These are phyloP conservation scores for Aspergillus transmontanensis DNA, from an alignment of 2,329 filamentous ascomycete species.

Conservation along the genomic window DNA sequence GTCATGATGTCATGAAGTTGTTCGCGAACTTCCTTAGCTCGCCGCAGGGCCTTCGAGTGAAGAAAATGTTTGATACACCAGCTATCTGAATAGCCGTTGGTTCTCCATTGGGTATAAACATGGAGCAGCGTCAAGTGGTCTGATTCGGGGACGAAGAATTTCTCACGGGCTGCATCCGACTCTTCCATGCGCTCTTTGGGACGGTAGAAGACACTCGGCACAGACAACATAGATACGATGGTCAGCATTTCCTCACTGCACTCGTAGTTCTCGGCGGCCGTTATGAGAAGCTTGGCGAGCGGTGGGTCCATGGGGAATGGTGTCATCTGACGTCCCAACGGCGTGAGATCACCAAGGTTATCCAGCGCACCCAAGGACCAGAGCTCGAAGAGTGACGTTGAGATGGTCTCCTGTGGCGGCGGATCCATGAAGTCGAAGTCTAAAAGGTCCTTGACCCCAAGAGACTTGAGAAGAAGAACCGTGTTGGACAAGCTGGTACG, in stretches of 20 bases:
- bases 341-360: conserved; percentile 88
- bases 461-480: conserved; percentile 87
- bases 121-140: conserved; percentile 95
- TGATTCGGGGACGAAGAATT: conserved; percentile 97
- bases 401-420: conserved; percentile 95
- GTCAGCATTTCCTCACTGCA: conserved; percentile 98
- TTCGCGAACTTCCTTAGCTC: conserved; percentile 91
- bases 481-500: conserved; percentile 95
- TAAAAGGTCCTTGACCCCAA: conserved; percentile 89
- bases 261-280: conserved; percentile 80
- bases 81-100: conserved; percentile 83
- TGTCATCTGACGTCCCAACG: conserved; percentile 89
- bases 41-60: conserved; percentile 88
- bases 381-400: conserved; percentile 93
- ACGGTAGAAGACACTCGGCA: conserved; percentile 94
- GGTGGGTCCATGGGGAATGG: conserved; percentile 98
- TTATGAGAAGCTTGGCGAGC: conserved; percentile 91
- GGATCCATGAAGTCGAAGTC: conserved; percentile 99
- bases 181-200: conserved; percentile 97
- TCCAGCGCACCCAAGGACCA: conserved; percentile 94
- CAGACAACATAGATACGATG: conserved; percentile 96
- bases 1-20: conserved; percentile 94
- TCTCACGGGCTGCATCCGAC: conserved; percentile 90
- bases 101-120: conserved; percentile 93
- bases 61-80: conserved; percentile 95